Base-by-base conservation (phyloP, 1,139 yeast species). In the Kurtzmaniella quercitrusa region DNA sequence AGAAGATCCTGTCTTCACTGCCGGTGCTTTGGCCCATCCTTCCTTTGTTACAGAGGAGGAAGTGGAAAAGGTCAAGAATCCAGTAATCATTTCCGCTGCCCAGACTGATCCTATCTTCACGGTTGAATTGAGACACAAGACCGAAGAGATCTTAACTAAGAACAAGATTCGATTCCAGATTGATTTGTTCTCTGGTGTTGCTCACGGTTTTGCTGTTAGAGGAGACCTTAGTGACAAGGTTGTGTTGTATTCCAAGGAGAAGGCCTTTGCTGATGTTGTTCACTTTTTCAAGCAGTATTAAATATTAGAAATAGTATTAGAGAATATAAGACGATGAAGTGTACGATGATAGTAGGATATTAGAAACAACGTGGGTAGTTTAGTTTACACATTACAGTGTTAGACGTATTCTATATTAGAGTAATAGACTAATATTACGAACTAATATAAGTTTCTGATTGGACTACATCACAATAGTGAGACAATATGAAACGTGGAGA, bases 1-100 rank as follows among this genome's bases (percentile, higher is more conserved):
- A 2, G 61, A 63, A 15, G 67, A 58, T 21, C 83, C 82, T 18
- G 52, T 63, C 21, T 61, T 79, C 25, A 75, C 81, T 48, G 85
- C 73, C 27, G 89, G 77, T 52, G 94, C 91, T 9, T 61, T 77
- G 47, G 93, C 91, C 12, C 96, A 90, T 62, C 96, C 96, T 11
- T 82, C 94, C 1, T 73, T 82, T 47, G 82, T 86, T 29, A 46
- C 73, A 9, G 72, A 75, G 25, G 89, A 81, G 25, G 94, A 85
- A 53, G 73, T 87, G 42, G 75, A 70, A 41, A 77, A 70, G 2
- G 62, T 88, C 49, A 44, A 50, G 33, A 77, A 73, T 50, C 95
- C 96, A 23, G 40, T 89, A 25, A 50, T 81, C 48, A 81, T 89
- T 49, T 71, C 85, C 33, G 88, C 87, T 47, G 93, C 95, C 39